Base-by-base conservation (phyloP, 148 eudicot species). In the Rhododendron ovatum region DNA sequence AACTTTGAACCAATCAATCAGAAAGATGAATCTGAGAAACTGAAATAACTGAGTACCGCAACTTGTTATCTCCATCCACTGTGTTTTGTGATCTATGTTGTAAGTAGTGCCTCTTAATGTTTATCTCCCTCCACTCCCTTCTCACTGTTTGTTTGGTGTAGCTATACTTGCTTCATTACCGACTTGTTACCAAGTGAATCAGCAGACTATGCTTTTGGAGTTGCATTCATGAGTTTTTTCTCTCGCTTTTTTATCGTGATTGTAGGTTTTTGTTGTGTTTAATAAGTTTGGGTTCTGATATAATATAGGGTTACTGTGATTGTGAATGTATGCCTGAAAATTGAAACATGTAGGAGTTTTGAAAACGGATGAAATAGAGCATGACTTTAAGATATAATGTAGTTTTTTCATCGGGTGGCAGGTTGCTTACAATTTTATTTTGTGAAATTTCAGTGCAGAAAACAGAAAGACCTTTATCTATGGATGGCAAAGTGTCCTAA, bases 401-500 rank as follows among this genome's bases (percentile, higher is more conserved):
- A 71, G 7, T 8, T 71, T 30, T 24, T 30, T 71, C 9, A 4
- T 13, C 1, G 39, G 76, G 39, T 71, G 6, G 39, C 76, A 71
- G 77, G 33, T 86, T 83, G 41, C 76, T 85, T 71, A 15, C 71
- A 45, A 4, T 71, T 30, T 8, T 41, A 87, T 53, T 28, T 51
- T 80, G 67, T 13, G 78, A 39, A 48, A 61, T 87, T 39, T 37
- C 97, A 96, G 99, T 96, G 99, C 86, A 92, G 98, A 87, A 96
- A 96, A 87, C 98, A 95, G 57, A 96, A 92, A 85, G 99, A 96
- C 83, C 98, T 96, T 71, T 96, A 95, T 83, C 82, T 96, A 63
- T 96, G 99, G 99, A 94, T 96, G 98, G 94, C 95, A 84, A 96
- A 94, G 91, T 95, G 96, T 90, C 99, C 99, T 20, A 95, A 89